Conservation (phyloP, 1,139 yeast genomes). For the Saccharomyces hybrid region DNA sequence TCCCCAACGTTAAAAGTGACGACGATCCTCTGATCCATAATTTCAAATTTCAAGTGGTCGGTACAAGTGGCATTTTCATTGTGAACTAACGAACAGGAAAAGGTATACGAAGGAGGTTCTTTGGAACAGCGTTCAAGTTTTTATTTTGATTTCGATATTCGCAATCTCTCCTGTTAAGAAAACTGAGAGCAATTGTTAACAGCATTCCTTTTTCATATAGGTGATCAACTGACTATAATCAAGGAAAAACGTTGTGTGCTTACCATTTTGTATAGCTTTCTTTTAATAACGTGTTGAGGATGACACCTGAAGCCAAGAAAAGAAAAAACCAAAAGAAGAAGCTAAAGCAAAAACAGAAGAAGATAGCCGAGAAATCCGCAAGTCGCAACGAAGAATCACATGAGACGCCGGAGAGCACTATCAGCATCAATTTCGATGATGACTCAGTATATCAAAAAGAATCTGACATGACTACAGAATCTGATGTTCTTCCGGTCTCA, state of each 20-base stretch:
- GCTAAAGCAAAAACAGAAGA: constrained; percentile 28
- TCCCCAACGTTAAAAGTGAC: background rate
- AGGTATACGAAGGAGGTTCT: background rate
- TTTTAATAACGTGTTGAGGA: constrained; percentile 5
- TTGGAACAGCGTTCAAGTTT: background rate
- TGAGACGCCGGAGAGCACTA: constrained; percentile 1
- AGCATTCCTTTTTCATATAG: background rate
- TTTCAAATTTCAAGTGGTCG: background rate
- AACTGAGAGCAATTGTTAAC: background rate
- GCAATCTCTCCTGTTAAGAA: background rate
- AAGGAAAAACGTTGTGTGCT: background rate
- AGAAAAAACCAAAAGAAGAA: constrained; percentile 31
- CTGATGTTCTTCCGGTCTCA: background rate
- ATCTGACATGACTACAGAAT: background rate
- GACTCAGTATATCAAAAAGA: background rate
- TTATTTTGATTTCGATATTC: background rate
- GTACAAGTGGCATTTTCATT: background rate
- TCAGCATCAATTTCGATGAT: background rate
- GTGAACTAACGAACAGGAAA: background rate
- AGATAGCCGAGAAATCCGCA: constrained; percentile 13
- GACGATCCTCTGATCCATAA: background rate
- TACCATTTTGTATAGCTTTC: background rate
- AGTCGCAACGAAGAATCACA: constrained; percentile 4
- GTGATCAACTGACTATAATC: background rate
- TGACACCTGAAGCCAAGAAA: constrained; percentile 30